Percentiles rank a stretch among this genome's conserved stretches.
phyloP scores from a whole-genome alignment of 2,329 filamentous ascomycete genomes.

The Colletotrichum chrysophilum region DNA sequence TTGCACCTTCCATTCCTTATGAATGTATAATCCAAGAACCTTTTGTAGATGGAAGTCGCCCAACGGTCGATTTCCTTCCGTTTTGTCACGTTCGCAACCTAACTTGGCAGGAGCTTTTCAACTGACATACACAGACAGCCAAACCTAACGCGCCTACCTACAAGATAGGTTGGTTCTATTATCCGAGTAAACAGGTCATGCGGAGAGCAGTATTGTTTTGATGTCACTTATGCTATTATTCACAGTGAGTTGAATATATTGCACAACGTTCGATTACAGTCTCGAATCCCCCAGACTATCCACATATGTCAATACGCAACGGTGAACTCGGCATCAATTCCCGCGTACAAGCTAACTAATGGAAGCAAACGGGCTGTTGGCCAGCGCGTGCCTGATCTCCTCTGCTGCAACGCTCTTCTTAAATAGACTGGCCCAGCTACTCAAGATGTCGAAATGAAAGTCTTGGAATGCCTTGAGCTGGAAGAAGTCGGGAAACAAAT shows the following conservation, averaged over 20 bases:
- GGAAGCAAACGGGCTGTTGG: not conserved
- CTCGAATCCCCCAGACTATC: too few species aligned
- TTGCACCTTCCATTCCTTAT: not conserved
- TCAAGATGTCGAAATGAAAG: not conserved
- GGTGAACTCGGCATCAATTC: not conserved
- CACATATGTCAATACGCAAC: fast-evolving
- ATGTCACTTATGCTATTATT: not conserved
- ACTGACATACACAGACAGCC: not conserved
- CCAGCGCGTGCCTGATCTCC: not conserved
- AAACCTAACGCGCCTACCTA: too few species aligned
- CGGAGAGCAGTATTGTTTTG: fast-evolving
- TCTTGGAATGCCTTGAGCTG: not conserved
- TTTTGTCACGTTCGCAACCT: not conserved
- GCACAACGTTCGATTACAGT: too few species aligned
- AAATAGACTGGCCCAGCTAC: not conserved
- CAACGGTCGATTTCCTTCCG: not conserved
- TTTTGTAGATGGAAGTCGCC: not conserved
- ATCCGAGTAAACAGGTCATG: not conserved
- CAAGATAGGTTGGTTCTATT: too few species aligned
- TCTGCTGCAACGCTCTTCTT: not conserved
- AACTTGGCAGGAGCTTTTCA: fast-evolving
- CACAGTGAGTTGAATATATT: too few species aligned
- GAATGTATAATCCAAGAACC: not conserved
- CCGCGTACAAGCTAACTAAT: not conserved
- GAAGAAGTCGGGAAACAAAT: not conserved